Evolutionary conservation across 2,329 filamentous ascomycete genomes (phyloP).

Genomic region (Calonectria henricotiae): DNA sequence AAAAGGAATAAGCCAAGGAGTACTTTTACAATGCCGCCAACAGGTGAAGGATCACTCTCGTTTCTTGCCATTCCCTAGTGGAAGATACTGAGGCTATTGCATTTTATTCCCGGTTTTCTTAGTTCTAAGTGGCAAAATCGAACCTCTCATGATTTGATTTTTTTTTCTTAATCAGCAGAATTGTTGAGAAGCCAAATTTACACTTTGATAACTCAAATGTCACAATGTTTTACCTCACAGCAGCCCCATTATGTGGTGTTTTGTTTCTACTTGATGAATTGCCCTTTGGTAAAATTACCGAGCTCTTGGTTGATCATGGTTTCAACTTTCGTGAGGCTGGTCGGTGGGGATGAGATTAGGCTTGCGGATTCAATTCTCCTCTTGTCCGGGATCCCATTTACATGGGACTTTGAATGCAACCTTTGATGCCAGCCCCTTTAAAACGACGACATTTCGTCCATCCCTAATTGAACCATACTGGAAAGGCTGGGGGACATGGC

Average conservation of each 20-base stretch:
- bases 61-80: not conserved
- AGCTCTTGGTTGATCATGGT: not conserved
- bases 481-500: not conserved
- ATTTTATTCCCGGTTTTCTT: too few species aligned
- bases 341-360: conserved; percentile 1
- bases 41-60: conserved; percentile 28
- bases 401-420: not conserved
- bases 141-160: too few species aligned
- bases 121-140: too few species aligned
- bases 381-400: conserved; percentile 5
- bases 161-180: too few species aligned
- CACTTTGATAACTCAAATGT: not conserved
- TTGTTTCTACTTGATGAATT: not conserved
- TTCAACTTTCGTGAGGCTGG: not conserved
- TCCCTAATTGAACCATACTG: not conserved
- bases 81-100: too few species aligned
- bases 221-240: too few species aligned
- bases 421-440: not conserved
- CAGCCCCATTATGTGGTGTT: not conserved
- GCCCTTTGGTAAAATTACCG: not conserved
- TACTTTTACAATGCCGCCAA: conserved; percentile 8
- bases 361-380: conserved; percentile 4
- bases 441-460: not conserved
- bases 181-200: too few species aligned
- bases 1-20: conserved; percentile 15